A percentile compares a stretch with the other conserved stretches of the same genome.
Evolutionary conservation across 306 rosid species (phyloP).

Genomic region (Inga oerstediana): DNA sequence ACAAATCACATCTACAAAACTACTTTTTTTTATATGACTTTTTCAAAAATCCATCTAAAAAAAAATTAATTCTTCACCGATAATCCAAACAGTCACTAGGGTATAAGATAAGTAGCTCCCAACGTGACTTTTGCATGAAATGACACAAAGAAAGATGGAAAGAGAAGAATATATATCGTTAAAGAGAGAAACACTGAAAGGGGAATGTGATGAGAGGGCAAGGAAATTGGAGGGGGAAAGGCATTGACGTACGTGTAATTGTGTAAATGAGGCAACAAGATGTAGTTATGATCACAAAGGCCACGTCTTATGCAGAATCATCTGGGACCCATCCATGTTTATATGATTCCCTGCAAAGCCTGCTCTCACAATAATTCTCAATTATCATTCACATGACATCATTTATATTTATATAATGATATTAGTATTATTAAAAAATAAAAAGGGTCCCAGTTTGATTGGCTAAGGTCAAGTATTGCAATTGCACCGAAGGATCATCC

Average conservation of each 20-base stretch:
- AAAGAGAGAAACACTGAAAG: neutral
- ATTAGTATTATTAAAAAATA: neutral
- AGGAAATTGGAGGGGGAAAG: neutral
- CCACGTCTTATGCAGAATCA: constrained; percentile 31
- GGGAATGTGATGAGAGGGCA: neutral
- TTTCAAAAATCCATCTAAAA: too few relatives aligned
- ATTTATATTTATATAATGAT: too few relatives aligned
- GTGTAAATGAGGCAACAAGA: neutral
- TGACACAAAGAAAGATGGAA: neutral
- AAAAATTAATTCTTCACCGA: too few relatives aligned
- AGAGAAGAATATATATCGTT: neutral
- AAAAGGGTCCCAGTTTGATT: neutral
- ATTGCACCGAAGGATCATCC: neutral
- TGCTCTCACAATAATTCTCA: neutral
- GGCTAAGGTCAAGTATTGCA: neutral
- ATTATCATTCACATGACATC: neutral
- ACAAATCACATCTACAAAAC: too few relatives aligned
- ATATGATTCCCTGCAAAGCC: neutral
- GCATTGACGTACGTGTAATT: neutral
- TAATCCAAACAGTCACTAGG: too few relatives aligned
- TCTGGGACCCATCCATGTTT: neutral
- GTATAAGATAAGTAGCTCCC: too few relatives aligned
- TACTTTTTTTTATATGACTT: too few relatives aligned
- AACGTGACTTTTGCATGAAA: too few relatives aligned
- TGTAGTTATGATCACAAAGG: neutral